Evolutionary conservation across 371 early-diverging fungal species (phyloP).

Genomic region (Conidiobolus incongruus): DNA sequence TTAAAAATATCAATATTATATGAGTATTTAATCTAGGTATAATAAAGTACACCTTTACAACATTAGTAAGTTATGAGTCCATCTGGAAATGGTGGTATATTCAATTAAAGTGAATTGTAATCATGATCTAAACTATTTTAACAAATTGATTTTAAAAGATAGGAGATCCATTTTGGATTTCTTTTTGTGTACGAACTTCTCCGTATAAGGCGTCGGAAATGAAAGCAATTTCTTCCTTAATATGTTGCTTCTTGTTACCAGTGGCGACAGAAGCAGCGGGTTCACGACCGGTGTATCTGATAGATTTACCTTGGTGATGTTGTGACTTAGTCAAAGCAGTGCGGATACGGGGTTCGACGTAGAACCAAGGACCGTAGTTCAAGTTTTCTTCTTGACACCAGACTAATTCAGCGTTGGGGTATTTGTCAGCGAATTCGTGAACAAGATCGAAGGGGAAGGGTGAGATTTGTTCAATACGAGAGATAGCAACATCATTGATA

Average conservation of each 20-base stretch:
- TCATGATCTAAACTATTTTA: too few species aligned
- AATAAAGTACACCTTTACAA: too few species aligned
- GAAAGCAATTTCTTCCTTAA: conserved; percentile 69
- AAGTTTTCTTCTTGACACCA: conserved; percentile 94
- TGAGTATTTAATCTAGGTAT: too few species aligned
- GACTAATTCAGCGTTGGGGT: conserved; percentile 41
- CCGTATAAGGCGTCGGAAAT: conserved; percentile 44
- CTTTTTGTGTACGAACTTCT: neutral
- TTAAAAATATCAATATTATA: too few species aligned
- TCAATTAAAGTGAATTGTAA: too few species aligned
- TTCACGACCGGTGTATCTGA: conserved; percentile 44
- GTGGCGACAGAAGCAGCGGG: conserved; percentile 56
- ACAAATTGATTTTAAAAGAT: too few species aligned
- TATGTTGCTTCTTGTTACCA: conserved; percentile 85
- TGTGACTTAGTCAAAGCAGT: conserved; percentile 33
- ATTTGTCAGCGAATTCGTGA: conserved; percentile 30
- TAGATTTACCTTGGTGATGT: conserved; percentile 26
- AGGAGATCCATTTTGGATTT: neutral
- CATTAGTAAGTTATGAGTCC: too few species aligned
- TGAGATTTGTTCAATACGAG: conserved; percentile 77
- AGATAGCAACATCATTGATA: conserved; percentile 51
- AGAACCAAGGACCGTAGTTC: conserved; percentile 76
- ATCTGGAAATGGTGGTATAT: too few species aligned
- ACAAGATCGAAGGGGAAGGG: conserved; percentile 76
- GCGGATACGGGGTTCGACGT: conserved; percentile 63